Percentiles rank a stretch among this genome's conserved stretches.
These are phyloP conservation scores for Phytopythium boreale DNA, from an alignment of 352 stramenopile species.

Conservation along the genomic window DNA sequence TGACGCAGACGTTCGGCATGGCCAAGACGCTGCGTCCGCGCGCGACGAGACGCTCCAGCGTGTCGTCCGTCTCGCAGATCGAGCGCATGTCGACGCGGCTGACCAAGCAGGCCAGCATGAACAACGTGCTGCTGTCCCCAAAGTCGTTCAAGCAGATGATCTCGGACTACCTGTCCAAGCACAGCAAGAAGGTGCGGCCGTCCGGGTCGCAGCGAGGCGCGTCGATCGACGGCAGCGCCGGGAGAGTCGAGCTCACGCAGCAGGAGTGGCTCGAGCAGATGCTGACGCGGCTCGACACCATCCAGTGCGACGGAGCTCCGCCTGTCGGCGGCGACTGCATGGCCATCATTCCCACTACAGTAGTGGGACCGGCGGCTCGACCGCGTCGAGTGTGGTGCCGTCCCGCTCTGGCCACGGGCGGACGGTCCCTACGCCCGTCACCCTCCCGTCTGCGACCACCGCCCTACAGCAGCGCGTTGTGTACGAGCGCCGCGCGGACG, in stretches of 20 bases:
- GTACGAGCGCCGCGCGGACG: slow-evolving; percentile 35
- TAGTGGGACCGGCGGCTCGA: neutral
- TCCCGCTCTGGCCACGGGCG: slow-evolving; percentile 3
- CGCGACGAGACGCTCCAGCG: slow-evolving; percentile 46
- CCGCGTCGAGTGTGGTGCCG: neutral
- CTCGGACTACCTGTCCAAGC: slow-evolving; percentile 54
- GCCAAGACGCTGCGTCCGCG: slow-evolving; percentile 31
- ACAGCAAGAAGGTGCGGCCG: slow-evolving; percentile 69
- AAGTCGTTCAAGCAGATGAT: slow-evolving; percentile 64
- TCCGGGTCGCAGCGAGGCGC: slow-evolving; percentile 8
- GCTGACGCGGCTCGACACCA: slow-evolving; percentile 24
- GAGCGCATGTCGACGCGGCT: slow-evolving; percentile 44
- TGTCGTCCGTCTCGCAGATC: slow-evolving; percentile 62
- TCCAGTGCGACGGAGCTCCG: slow-evolving; percentile 17
- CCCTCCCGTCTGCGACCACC: slow-evolving; percentile 6
- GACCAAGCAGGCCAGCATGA: slow-evolving; percentile 40
- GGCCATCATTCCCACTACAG: neutral
- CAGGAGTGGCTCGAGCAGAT: slow-evolving; percentile 28
- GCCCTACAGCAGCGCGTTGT: slow-evolving; percentile 28
- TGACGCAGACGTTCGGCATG: slow-evolving; percentile 83
- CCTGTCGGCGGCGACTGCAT: neutral
- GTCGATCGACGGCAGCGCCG: slow-evolving; percentile 13
- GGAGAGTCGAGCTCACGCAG: slow-evolving; percentile 20
- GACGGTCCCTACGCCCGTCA: slow-evolving; percentile 10
- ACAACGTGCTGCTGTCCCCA: slow-evolving; percentile 39